phyloP scores from a whole-genome alignment of 1,139 yeast genomes.

The Kodamaea sp. region DNA sequence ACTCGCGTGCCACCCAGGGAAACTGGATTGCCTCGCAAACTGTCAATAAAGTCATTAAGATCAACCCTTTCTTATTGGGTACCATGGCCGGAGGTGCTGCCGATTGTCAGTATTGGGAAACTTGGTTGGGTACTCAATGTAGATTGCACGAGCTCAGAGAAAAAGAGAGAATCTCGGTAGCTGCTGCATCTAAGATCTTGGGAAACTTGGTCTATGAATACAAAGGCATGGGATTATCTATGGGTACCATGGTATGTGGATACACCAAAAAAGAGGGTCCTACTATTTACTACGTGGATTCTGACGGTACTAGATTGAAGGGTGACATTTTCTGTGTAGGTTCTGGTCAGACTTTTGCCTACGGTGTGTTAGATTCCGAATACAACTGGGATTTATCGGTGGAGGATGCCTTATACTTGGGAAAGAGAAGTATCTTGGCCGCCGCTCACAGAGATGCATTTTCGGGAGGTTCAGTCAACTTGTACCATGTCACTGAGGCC shows the following conservation, averaged over 20 bases:
- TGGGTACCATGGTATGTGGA: slow-evolving; percentile 99
- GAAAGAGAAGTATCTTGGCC: slow-evolving; percentile 93
- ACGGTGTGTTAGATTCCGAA: slow-evolving; percentile 93
- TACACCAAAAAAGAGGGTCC: slow-evolving; percentile 95
- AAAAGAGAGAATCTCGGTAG: slow-evolving; percentile 91
- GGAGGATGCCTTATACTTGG: slow-evolving; percentile 91
- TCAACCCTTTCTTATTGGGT: slow-evolving; percentile 91
- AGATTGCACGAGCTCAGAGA: slow-evolving; percentile 92
- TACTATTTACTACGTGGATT: slow-evolving; percentile 91
- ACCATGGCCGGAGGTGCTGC: slow-evolving; percentile 99
- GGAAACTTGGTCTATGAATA: slow-evolving; percentile 88
- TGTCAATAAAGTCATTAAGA: slow-evolving; percentile 94
- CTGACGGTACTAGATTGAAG: slow-evolving; percentile 93
- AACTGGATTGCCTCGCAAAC: slow-evolving; percentile 98
- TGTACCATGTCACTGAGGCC: slow-evolving; percentile 86
- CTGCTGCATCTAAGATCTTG: slow-evolving; percentile 94
- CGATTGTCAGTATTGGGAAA: slow-evolving; percentile 99
- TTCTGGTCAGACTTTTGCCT: slow-evolving; percentile 99
- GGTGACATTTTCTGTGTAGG: slow-evolving; percentile 98
- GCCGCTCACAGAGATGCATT: slow-evolving; percentile 99
- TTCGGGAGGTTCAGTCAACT: slow-evolving; percentile 95
- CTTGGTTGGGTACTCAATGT: slow-evolving; percentile 97
- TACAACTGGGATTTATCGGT: slow-evolving; percentile 87
- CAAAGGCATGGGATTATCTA: slow-evolving; percentile 97
- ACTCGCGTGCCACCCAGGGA: slow-evolving; percentile 98